Evolutionary conservation across 1,139 yeast genomes (phyloP).

Genomic region (Yamadazyma mexicana): DNA sequence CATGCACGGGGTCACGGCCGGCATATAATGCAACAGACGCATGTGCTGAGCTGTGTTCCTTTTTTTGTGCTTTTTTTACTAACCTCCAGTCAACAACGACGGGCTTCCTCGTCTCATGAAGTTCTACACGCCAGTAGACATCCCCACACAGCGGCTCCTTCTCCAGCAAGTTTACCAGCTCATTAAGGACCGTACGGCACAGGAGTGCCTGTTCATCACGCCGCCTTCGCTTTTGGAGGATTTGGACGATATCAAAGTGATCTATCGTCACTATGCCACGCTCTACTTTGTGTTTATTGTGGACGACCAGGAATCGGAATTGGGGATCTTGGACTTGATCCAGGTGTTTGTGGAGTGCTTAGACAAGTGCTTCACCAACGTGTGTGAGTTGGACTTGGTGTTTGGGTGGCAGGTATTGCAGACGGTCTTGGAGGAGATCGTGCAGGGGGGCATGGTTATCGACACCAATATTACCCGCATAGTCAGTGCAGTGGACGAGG

Average conservation of each 20-base stretch:
- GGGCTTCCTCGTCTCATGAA: slow-evolving; percentile 92
- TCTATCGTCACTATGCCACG: slow-evolving; percentile 93
- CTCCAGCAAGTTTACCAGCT: slow-evolving; percentile 75
- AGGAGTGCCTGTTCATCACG: slow-evolving; percentile 77
- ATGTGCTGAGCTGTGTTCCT: neutral
- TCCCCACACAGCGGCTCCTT: slow-evolving; percentile 70
- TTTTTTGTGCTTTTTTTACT: slow-evolving; percentile 13
- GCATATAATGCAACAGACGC: no score
- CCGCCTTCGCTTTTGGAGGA: slow-evolving; percentile 77
- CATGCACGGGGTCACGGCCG: neutral
- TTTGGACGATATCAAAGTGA: slow-evolving; percentile 79
- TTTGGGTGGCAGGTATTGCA: slow-evolving; percentile 97
- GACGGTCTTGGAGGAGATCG: slow-evolving; percentile 86
- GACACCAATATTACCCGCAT: slow-evolving; percentile 85
- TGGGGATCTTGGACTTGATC: slow-evolving; percentile 89
- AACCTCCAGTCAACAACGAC: slow-evolving; percentile 69
- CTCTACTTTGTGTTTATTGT: slow-evolving; percentile 92
- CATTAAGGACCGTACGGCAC: slow-evolving; percentile 64
- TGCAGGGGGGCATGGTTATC: slow-evolving; percentile 99
- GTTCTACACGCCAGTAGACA: slow-evolving; percentile 88
- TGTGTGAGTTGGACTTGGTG: slow-evolving; percentile 91
- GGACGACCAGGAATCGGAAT: slow-evolving; percentile 92
- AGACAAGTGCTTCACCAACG: slow-evolving; percentile 90
- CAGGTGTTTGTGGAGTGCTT: slow-evolving; percentile 96
- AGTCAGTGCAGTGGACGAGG: slow-evolving; percentile 75